Evolutionary conservation across 2,329 filamentous ascomycete genomes (phyloP).

Genomic region (Fusarium graminum): DNA sequence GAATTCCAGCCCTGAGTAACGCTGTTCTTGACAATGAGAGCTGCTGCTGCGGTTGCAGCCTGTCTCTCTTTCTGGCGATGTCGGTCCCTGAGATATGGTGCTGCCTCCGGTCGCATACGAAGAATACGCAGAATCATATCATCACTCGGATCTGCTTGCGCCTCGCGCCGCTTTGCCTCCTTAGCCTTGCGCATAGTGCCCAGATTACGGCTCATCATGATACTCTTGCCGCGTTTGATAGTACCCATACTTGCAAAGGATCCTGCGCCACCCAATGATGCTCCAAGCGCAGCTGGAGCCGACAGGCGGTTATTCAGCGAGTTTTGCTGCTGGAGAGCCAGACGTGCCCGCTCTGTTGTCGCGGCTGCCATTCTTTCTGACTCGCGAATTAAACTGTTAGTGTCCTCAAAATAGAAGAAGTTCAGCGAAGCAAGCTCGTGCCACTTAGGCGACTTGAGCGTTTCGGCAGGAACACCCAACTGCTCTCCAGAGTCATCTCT

Average conservation of each 20-base stretch:
- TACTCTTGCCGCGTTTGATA: slow-evolving; percentile 77
- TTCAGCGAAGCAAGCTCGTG: slow-evolving; percentile 96
- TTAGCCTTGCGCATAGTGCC: slow-evolving; percentile 97
- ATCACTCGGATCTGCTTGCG: slow-evolving; percentile 95
- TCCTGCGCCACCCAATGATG: slow-evolving; percentile 53
- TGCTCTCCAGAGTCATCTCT: slow-evolving; percentile 86
- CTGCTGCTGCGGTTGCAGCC: slow-evolving; percentile 88
- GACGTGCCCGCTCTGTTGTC: slow-evolving; percentile 79
- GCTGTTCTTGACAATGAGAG: slow-evolving; percentile 95
- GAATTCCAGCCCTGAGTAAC: slow-evolving; percentile 70
- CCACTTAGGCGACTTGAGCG: slow-evolving; percentile 97
- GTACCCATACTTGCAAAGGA: slow-evolving; percentile 76
- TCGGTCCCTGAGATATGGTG: slow-evolving; percentile 87
- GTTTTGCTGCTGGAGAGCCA: slow-evolving; percentile 69
- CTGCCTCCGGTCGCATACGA: slow-evolving; percentile 92
- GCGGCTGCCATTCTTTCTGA: slow-evolving; percentile 95
- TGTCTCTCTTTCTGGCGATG: slow-evolving; percentile 94
- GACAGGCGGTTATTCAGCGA: slow-evolving; percentile 74
- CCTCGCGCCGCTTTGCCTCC: slow-evolving; percentile 94
- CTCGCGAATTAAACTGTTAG: slow-evolving; percentile 91
- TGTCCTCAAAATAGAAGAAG: slow-evolving; percentile 98
- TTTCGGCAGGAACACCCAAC: slow-evolving; percentile 88
- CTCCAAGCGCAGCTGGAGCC: slow-evolving; percentile 67
- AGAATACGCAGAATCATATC: slow-evolving; percentile 98
- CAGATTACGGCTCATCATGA: slow-evolving; percentile 94